These are phyloP conservation scores for Auriscalpium orientale DNA, from an alignment of 768 basidiomycete species.

Conservation along the genomic window DNA sequence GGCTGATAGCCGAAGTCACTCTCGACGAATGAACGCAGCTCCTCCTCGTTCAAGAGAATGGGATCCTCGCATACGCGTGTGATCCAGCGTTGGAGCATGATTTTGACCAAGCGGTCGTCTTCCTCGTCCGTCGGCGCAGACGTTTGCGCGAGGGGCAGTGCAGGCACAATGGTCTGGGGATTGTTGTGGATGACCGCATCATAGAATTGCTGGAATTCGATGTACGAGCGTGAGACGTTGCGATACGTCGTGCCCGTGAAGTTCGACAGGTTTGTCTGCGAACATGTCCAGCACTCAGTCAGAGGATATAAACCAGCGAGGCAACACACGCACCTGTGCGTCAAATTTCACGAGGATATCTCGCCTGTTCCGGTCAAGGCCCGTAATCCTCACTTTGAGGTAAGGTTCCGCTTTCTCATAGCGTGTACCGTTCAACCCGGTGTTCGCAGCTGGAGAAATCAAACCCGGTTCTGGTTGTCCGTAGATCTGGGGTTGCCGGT, in stretches of 20 bases:
- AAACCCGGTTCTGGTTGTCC: conserved; percentile 80
- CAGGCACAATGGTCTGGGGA: conserved; percentile 94
- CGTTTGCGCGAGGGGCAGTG: conserved; percentile 91
- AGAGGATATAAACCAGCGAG: background rate
- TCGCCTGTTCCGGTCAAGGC: conserved; percentile 88
- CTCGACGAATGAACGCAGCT: conserved; percentile 90
- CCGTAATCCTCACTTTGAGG: conserved; percentile 82
- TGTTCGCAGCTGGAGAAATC: conserved; percentile 63
- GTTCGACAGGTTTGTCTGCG: conserved; percentile 87
- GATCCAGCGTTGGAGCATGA: conserved; percentile 94
- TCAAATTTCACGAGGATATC: conserved; percentile 93
- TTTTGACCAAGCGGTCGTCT: conserved; percentile 91
- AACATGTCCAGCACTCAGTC: background rate
- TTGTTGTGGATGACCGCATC: conserved; percentile 84
- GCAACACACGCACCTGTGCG: conserved; percentile 61
- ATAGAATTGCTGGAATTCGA: conserved; percentile 92
- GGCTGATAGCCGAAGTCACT: conserved; percentile 96
- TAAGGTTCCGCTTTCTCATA: conserved; percentile 79
- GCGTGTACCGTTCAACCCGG: conserved; percentile 58
- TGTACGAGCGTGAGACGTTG: conserved; percentile 90
- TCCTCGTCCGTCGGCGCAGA: conserved; percentile 98
- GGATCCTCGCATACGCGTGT: conserved; percentile 89
- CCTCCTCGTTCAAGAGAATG: conserved; percentile 84
- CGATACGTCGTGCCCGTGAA: conserved; percentile 86
- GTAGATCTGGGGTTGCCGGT: conserved; percentile 79